Evolutionary conservation across 2,329 filamentous ascomycete genomes (phyloP), one percentile per base, ranked within the genome.

Genomic region (Akanthomyces lecanii): DNA sequence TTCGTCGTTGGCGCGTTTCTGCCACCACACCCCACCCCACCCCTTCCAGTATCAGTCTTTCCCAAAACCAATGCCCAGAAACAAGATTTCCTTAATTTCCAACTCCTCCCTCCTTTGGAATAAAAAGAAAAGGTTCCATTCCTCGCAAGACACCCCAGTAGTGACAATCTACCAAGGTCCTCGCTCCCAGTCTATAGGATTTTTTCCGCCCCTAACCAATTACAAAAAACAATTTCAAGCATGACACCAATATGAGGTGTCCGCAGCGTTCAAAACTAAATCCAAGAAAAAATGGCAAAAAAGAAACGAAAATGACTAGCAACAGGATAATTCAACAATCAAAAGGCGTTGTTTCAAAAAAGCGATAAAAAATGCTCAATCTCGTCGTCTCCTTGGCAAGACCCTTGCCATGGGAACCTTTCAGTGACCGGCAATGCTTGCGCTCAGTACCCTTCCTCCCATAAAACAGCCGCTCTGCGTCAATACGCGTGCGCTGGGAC

Each of bases 361-460:
- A 53, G 50, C 50, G 48, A 61, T 61, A 61, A 38, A 47, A 33
- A 21, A 54, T 61, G 36, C 47, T 61, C 28, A 47, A 47, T 38
- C 50, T 61, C 40, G 58, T 47, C 40, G 36, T 44, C 58, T 61
- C 38, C 50, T 59, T 25, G n/a, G n/a, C 58, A 54, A 51, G 48
- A 36, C 33, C 23, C 36, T 38, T 59, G 33, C 36, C 38, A 11
- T 54, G 1, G 28, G 21, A 21, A 16, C 36, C 47, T 42, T 28
- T 38, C 28, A 14, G 33, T n/a, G 14, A 11, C 28, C 5, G 33
- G 38, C 59, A 61, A 33, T n/a, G 42, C 40, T 65, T 68, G 58
- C 64, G 51, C 65, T 58, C 65, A 62, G 53, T 62, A 65, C 65
- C 64, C 67, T 65, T 57, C 67, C 65, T 69, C 66, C 66, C 64